These are phyloP conservation scores for Nasturtium officinale DNA, from an alignment of 345 rosid species.

Conservation along the genomic window DNA sequence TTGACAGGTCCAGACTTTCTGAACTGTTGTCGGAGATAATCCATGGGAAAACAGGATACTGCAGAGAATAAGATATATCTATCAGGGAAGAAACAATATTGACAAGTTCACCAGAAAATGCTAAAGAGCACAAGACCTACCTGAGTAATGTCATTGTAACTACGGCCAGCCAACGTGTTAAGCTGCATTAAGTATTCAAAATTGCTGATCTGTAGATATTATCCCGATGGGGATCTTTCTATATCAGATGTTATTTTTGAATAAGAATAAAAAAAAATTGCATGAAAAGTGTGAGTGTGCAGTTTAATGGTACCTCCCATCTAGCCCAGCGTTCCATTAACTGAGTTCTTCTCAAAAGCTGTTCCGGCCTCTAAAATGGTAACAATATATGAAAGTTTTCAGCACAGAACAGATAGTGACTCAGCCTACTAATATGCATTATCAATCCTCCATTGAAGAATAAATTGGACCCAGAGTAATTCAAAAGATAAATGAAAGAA, in stretches of 20 bases:
- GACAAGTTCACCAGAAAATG: not conserved
- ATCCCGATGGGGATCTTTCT: slow-evolving; percentile 22
- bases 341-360: slow-evolving; percentile 90
- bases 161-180: slow-evolving; percentile 97
- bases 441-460: slow-evolving; percentile 20
- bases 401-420: slow-evolving; percentile 26
- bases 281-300: slow-evolving; percentile 31
- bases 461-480: slow-evolving; percentile 27
- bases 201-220: slow-evolving; percentile 87
- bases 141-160: slow-evolving; percentile 99
- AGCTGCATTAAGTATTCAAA: slow-evolving; percentile 96
- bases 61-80: slow-evolving; percentile 46
- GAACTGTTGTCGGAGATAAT: slow-evolving; percentile 85
- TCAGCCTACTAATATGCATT: slow-evolving; percentile 15
- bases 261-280: slow-evolving; percentile 12
- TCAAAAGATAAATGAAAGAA: slow-evolving; percentile 21
- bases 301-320: slow-evolving; percentile 79
- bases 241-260: slow-evolving; percentile 27
- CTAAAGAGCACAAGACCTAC: slow-evolving; percentile 45
- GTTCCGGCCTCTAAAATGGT: slow-evolving; percentile 81
- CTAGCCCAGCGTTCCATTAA: slow-evolving; percentile 99
- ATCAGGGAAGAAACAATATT: slow-evolving; percentile 19
- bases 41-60: slow-evolving; percentile 99
- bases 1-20: slow-evolving; percentile 71
- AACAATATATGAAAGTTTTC: slow-evolving; percentile 38